Evolutionary conservation across 2,329 filamentous ascomycete genomes (phyloP).

Genomic region (Tolypocladium endophyticum): DNA sequence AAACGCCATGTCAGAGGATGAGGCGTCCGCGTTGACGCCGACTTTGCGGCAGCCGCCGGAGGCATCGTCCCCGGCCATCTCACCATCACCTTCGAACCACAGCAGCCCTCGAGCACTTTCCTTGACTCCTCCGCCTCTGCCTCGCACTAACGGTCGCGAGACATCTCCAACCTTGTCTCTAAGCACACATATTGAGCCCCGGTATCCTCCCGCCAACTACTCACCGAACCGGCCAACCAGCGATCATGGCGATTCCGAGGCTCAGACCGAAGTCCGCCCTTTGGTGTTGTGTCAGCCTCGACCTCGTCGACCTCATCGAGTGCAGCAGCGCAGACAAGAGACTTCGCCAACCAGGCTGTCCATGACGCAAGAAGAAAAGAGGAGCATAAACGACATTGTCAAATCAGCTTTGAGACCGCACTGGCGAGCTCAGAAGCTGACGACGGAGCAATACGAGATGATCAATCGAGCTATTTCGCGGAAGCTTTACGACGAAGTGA

Average conservation of each 20-base stretch:
- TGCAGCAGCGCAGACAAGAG: conserved; percentile 43
- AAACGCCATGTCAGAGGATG: conserved; percentile 47
- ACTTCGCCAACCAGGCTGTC: conserved; percentile 54
- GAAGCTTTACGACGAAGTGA: conserved; percentile 67
- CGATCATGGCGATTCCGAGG: conserved; percentile 36
- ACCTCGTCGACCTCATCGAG: conserved; percentile 32
- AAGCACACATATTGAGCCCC: conserved; percentile 61
- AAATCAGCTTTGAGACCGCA: conserved; percentile 71
- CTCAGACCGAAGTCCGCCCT: conserved; percentile 18
- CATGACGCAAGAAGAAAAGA: conserved; percentile 75
- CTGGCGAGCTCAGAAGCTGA: conserved; percentile 70
- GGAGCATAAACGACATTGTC: conserved; percentile 82
- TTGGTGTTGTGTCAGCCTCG: conserved; percentile 43
- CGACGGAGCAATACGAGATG: conserved; percentile 79
- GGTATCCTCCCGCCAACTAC: conserved; percentile 66
- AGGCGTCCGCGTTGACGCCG: conserved; percentile 19
- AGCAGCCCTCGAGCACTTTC: conserved; percentile 59
- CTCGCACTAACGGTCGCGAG: conserved; percentile 40
- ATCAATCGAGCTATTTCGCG: conserved; percentile 88
- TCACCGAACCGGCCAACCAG: conserved; percentile 44
- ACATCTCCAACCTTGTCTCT: conserved; percentile 56
- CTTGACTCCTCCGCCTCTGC: conserved; percentile 57
- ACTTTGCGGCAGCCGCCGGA: conserved; percentile 21
- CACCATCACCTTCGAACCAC: conserved; percentile 52
- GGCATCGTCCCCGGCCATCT: conserved; percentile 52